Conservation (phyloP, 768 basidiomycete species). For the Kwoniella bestiolae region DNA sequence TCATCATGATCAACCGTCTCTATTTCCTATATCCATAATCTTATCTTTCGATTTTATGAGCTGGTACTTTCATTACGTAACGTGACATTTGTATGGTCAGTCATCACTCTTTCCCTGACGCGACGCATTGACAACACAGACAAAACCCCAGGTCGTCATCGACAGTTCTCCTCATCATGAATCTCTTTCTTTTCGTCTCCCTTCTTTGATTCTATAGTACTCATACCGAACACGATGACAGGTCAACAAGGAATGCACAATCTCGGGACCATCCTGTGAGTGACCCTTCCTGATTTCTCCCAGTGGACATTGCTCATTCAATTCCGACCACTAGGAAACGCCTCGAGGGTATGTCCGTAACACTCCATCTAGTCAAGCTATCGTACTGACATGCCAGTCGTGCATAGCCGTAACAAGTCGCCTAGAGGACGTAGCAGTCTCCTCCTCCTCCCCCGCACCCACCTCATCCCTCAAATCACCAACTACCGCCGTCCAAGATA, state of each 20-base stretch:
- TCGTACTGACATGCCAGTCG: background rate
- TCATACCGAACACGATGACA: background rate
- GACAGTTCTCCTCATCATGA: background rate
- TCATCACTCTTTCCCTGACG: too few species aligned
- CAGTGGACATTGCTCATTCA: too few species aligned
- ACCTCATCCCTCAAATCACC: conserved; percentile 44
- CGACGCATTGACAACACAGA: too few species aligned
- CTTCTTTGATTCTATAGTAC: background rate
- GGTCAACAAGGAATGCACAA: conserved; percentile 39
- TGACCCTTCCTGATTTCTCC: too few species aligned
- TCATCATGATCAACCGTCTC: too few species aligned
- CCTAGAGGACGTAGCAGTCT: conserved; percentile 82
- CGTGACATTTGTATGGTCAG: too few species aligned
- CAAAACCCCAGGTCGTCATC: background rate
- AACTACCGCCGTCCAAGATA: conserved; percentile 42
- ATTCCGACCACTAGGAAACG: conserved; percentile 41
- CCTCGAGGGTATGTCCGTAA: conserved; percentile 51
- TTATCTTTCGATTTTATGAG: too few species aligned
- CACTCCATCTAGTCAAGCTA: background rate
- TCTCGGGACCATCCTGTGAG: conserved; percentile 49
- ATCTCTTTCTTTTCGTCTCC: background rate
- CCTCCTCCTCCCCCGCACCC: conserved; percentile 54
- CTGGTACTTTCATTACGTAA: background rate
- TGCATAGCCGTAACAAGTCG: conserved; percentile 90
- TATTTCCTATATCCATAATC: too few species aligned